phyloP scores from a whole-genome alignment of 1,139 yeast species.

The Taiozyma onychis region DNA sequence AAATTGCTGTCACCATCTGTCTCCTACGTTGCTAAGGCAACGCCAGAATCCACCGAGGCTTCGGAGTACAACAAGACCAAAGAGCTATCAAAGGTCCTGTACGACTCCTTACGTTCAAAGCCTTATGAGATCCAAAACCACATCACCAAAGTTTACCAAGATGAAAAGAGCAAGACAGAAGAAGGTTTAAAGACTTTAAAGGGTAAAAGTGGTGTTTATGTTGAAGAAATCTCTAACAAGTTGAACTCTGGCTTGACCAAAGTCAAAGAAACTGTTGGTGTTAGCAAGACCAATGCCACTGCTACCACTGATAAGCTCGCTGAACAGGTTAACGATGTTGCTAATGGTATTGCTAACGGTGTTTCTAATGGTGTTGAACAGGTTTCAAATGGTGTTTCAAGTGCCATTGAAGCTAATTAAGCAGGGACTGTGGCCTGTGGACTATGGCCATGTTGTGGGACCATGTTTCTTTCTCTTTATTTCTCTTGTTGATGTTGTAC shows the following conservation, averaged over 20 bases:
- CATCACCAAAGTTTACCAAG: not conserved
- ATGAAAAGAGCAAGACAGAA: not conserved
- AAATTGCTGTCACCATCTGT: not conserved
- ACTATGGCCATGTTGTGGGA: too few relatives aligned
- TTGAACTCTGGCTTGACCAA: not conserved
- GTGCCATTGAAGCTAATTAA: not conserved
- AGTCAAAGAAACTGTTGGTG: not conserved
- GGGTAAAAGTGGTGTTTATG: not conserved
- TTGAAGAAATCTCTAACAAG: not conserved
- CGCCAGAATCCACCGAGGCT: not conserved
- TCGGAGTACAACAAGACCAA: not conserved
- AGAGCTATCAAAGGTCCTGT: not conserved
- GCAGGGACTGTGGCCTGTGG: too few relatives aligned
- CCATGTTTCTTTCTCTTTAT: not conserved
- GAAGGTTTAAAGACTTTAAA: not conserved
- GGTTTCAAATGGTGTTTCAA: not conserved
- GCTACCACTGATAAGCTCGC: not conserved
- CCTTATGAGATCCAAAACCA: not conserved
- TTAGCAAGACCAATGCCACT: not conserved
- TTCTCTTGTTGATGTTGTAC: not conserved
- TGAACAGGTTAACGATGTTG: not conserved
- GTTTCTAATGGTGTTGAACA: not conserved
- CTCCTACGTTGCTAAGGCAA: not conserved
- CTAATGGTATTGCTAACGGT: not conserved
- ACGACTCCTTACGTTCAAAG: not conserved